A percentile compares a stretch with the other conserved stretches of the same genome.
phyloP scores from a whole-genome alignment of 208 protist genomes.

The Trichomonas gallinae region DNA sequence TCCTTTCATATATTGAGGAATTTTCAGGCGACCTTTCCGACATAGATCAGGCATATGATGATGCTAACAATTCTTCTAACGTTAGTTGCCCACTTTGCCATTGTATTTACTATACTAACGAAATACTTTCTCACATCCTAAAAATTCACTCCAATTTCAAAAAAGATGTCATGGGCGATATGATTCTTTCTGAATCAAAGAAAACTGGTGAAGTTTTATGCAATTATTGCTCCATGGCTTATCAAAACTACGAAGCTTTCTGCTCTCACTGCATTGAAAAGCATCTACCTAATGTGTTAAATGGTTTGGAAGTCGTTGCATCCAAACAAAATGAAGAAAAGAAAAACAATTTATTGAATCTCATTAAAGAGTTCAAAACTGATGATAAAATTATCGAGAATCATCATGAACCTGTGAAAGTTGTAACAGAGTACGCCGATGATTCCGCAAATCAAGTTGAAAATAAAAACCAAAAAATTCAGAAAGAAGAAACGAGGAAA shows the following conservation, averaged over 20 bases:
- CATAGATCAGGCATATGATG: neutral
- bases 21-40: neutral
- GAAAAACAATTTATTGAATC: neutral
- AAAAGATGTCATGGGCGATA: neutral
- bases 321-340: neutral
- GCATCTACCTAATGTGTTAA: neutral
- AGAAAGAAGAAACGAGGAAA: neutral
- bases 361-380: neutral
- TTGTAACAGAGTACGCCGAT: neutral
- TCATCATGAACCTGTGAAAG: neutral
- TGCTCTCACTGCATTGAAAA: neutral
- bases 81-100: neutral
- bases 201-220: neutral
- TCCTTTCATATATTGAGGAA: neutral
- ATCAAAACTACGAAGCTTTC: neutral
- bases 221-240: neutral
- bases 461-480: neutral
- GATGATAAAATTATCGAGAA: neutral
- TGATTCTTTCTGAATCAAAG: neutral
- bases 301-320: neutral
- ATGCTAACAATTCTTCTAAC: neutral
- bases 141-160: neutral
- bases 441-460: neutral
- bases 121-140: neutral
- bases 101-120: neutral